Base-by-base conservation (phyloP, 1,284 basidiomycete species). In the Trametes polyzona region DNA sequence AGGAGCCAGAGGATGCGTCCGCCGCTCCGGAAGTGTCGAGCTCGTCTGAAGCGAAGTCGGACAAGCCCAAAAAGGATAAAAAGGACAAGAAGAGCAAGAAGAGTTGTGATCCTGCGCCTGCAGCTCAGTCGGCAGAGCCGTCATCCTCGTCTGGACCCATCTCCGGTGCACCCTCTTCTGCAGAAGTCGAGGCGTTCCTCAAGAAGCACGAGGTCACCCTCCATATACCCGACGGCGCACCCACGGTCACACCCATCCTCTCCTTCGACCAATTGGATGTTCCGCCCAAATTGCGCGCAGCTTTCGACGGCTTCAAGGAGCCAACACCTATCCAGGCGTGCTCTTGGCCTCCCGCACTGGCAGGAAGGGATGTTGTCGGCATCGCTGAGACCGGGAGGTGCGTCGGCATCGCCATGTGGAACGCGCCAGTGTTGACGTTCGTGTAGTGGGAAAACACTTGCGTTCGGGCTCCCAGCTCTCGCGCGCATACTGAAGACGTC, bases 271-370 rank as follows among this genome's bases (percentile, higher is more conserved):
- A 91, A 61, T 80, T 95, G 1, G 78, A 85, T 36, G 82, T 96
- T 52, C 86, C 90, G 14, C 73, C 78, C 4, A 75, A 79, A 12
- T 80, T 96, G 23, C 81, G 79, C 56, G 73, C 73, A 10, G 90
- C 86, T 19, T 88, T 95, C 58, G 74, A 73, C 56, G 75, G 80
- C 9, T 99, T 96, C 78, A 83, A 87, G 57, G 87, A 92, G 66
- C 97, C 97, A 0, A 97, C 96, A 0, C 95, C 96, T 0, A 96
- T 99, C 57, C 96, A 99, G 73, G 89, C 95, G 4, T 97, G 94
- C 68, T 89, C 95, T 30, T 99, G 96, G 96, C 95, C 95, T 3
- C 87, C 93, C 17, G 83, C 93, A 6, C 77, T 98, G 27, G 80
- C 83, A 49, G 92, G 93, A 4, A 82, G 83, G 26, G 95, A 98